Conservation (phyloP, 2,329 filamentous ascomycete species). For the Dactylonectria estremocensis region DNA sequence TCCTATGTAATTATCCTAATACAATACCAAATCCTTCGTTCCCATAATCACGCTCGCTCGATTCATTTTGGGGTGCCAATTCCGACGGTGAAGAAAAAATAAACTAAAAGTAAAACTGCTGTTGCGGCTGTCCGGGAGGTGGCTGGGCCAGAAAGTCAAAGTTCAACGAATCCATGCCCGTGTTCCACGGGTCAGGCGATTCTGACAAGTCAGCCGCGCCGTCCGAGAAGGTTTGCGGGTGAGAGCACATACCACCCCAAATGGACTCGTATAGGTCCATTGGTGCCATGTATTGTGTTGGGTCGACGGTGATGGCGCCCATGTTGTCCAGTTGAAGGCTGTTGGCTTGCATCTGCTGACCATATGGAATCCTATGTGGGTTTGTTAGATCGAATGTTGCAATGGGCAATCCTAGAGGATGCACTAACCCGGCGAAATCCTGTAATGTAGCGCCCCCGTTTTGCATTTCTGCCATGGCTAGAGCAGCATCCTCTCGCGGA, state of each 20-base stretch:
- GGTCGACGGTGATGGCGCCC: slow-evolving; percentile 67
- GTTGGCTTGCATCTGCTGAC: slow-evolving; percentile 55
- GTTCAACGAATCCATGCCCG: slow-evolving; percentile 69
- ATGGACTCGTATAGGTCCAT: slow-evolving; percentile 80
- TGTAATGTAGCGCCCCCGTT: slow-evolving; percentile 64
- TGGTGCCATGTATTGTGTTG: slow-evolving; percentile 73
- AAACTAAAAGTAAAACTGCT: slow-evolving; percentile 70
- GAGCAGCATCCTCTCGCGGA: slow-evolving; percentile 73
- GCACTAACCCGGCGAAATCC: slow-evolving; percentile 61
- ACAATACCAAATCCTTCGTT: slow-evolving; percentile 8
- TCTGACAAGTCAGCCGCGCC: slow-evolving; percentile 57
- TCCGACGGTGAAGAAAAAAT: slow-evolving; percentile 2
- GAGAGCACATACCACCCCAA: slow-evolving; percentile 71
- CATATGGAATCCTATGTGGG: slow-evolving; percentile 53
- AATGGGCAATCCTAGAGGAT: neutral
- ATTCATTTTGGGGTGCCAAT: neutral
- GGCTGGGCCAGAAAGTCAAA: slow-evolving; percentile 74
- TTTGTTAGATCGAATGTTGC: slow-evolving; percentile 33
- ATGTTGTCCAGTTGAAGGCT: slow-evolving; percentile 61
- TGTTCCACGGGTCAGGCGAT: slow-evolving; percentile 73
- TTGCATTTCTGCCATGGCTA: slow-evolving; percentile 77
- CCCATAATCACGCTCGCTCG: slow-evolving; percentile 3
- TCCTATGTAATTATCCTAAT: slow-evolving; percentile 18
- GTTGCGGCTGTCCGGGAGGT: slow-evolving; percentile 70
- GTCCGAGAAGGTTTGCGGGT: slow-evolving; percentile 15